phyloP scores from a whole-genome alignment of 2,329 filamentous ascomycete species.

The Metarhizium anisopliae region DNA sequence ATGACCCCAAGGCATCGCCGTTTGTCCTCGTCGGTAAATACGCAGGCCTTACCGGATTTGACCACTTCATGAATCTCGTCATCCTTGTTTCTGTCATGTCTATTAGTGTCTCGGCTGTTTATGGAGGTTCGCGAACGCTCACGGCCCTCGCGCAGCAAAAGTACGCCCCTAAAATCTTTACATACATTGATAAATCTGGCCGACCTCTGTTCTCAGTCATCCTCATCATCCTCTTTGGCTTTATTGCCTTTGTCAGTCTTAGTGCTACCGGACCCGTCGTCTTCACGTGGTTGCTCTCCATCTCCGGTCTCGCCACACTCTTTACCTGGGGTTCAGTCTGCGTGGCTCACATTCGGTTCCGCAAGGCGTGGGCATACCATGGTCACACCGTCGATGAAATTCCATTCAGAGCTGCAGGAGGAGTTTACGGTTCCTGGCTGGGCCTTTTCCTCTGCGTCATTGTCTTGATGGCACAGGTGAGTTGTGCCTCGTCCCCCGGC shows the following conservation, averaged over 20 bases:
- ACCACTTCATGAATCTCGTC: conserved; percentile 44
- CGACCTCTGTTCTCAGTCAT: conserved; percentile 39
- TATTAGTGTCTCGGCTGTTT: conserved; percentile 45
- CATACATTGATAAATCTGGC: conserved; percentile 44
- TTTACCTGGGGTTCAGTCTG: conserved; percentile 59
- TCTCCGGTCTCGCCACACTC: conserved; percentile 51
- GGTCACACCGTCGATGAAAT: conserved; percentile 57
- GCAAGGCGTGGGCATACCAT: conserved; percentile 46
- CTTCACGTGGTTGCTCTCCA: conserved; percentile 53
- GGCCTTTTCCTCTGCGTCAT: conserved; percentile 49
- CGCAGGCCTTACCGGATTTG: conserved; percentile 36
- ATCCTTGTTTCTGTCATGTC: conserved; percentile 46
- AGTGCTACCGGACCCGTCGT: conserved; percentile 35
- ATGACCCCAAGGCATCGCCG: conserved; percentile 32
- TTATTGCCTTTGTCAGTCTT: conserved; percentile 28
- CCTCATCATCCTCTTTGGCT: background rate
- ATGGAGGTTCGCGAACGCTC: conserved; percentile 46
- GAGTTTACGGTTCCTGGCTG: conserved; percentile 54
- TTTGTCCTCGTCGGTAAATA: conserved; percentile 42
- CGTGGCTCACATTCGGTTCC: conserved; percentile 56
- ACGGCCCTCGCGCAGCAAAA: conserved; percentile 46
- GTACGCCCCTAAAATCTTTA: conserved; percentile 44
- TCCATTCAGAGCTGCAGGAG: conserved; percentile 52
- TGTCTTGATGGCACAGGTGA: conserved; percentile 44
- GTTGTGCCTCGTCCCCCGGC: conserved; percentile 10